These are phyloP conservation scores for Lecanosticta acicola DNA, from an alignment of 2,329 filamentous ascomycete genomes.

Conservation along the genomic window DNA sequence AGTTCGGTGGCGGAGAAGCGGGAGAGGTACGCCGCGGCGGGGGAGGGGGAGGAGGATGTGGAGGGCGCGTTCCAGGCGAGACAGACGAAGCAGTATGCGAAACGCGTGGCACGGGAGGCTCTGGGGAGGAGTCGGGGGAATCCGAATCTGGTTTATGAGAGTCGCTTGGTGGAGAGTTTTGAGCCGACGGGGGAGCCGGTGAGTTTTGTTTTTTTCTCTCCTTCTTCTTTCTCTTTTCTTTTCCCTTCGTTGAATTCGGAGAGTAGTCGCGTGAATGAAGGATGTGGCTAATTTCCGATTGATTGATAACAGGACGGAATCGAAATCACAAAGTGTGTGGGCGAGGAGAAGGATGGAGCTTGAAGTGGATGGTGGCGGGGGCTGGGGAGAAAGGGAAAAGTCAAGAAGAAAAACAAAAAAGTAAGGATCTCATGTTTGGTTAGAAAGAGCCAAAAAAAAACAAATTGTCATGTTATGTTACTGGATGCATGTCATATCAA, in stretches of 20 bases:
- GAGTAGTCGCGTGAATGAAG: too few relatives aligned
- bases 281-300: constrained; percentile 14
- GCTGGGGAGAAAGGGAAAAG: too few relatives aligned
- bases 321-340: constrained; percentile 58
- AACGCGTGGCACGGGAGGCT: constrained; percentile 43
- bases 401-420: too few relatives aligned
- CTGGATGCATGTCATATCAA: too few relatives aligned
- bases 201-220: constrained; percentile 31
- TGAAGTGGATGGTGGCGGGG: too few relatives aligned
- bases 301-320: constrained; percentile 54
- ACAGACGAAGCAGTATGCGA: constrained; percentile 45
- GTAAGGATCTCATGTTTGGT: too few relatives aligned
- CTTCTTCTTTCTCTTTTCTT: neutral
- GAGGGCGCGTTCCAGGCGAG: constrained; percentile 37
- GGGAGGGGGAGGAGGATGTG: constrained; percentile 16
- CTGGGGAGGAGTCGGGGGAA: constrained; percentile 49
- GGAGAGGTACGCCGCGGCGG: constrained; percentile 35
- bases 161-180: constrained; percentile 58
- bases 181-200: constrained; percentile 62
- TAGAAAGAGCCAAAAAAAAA: too few relatives aligned
- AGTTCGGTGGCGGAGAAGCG: constrained; percentile 59
- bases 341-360: constrained; percentile 16
- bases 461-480: too few relatives aligned
- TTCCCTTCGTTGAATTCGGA: too few relatives aligned
- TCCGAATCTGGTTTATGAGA: constrained; percentile 61